phyloP scores from a whole-genome alignment of 768 basidiomycete species.

The Coprinopsis marcescibilis region DNA sequence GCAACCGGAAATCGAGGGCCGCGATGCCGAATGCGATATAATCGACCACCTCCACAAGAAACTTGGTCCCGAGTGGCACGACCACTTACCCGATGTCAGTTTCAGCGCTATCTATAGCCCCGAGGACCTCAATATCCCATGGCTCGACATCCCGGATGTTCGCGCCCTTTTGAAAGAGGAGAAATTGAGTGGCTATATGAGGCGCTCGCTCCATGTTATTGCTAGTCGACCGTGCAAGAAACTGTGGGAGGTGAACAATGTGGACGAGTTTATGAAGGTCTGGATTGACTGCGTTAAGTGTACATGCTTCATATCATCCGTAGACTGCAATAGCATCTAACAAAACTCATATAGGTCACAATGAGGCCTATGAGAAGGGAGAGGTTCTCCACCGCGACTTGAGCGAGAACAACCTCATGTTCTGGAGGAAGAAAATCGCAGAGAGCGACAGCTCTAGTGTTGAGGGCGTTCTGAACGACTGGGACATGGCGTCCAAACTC shows the following conservation, averaged over 20 bases:
- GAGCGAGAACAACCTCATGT: slow-evolving; percentile 10
- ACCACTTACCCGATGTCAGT: too few relatives aligned
- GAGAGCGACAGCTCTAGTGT: background rate
- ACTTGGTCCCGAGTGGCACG: too few relatives aligned
- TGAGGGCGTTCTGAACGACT: slow-evolving; percentile 24
- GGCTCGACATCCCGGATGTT: too few relatives aligned
- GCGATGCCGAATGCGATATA: too few relatives aligned
- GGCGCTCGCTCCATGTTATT: too few relatives aligned
- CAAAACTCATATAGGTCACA: background rate
- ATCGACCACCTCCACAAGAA: too few relatives aligned
- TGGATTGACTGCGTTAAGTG: slow-evolving; percentile 4
- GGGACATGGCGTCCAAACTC: slow-evolving; percentile 19
- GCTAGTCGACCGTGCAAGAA: background rate
- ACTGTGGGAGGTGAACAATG: background rate
- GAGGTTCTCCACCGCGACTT: slow-evolving; percentile 8
- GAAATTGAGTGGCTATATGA: too few relatives aligned
- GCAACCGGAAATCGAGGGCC: too few relatives aligned
- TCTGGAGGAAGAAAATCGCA: background rate
- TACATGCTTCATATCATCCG: background rate
- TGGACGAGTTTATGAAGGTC: background rate
- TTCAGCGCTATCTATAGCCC: too few relatives aligned
- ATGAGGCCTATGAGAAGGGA: background rate
- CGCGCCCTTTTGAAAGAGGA: too few relatives aligned
- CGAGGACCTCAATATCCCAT: too few relatives aligned
- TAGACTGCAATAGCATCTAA: background rate